Evolutionary conservation across 257 asterid species (phyloP), one percentile per base, ranked within the genome.

Genomic region (Schizonepeta tenuifolia): DNA sequence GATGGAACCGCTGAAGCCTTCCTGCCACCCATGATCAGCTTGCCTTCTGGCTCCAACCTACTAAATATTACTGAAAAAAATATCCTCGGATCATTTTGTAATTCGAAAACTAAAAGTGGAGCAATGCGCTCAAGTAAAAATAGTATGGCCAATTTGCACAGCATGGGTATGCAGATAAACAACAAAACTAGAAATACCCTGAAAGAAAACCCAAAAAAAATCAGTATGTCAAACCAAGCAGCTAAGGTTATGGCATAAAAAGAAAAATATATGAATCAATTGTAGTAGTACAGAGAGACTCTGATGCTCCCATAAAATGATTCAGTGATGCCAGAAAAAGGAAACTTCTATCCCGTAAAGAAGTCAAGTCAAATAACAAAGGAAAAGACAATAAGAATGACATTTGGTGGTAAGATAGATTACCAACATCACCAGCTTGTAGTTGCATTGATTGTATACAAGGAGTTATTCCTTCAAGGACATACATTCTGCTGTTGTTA

Each of bases 351-450:
- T 33, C 65, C 55, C 56, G 15, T 35, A 49, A 62, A 75, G 75
- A 43, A 73, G 78, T 61, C 63, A 70, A 70, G 67, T 21, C 10
- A 62, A 15, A 72, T 21, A 26, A 49, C n/a, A 53, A 11, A 26
- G 35, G 4, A 33, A 22, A 3, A 26, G 28, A 75, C 53, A 71
- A 66, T 21, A 65, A 68, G 66, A 72, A 66, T 62, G 61, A 35
- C 71, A 64, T 67, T 72, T 46, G 22, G 47, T 22, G 71, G 62
- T 57, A 63, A 67, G 71, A 82, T 69, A 41, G 49, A 78, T 88
- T 88, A 94, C 99, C 99, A 82, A 88, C 86, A 82, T 94, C 99
- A 73, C 99, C 97, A 72, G 99, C 99, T 81, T 86, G 97, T 83
- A 94, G 84, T 80, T 86, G 90, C 97, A 94, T 86, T 21, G 96